Evolutionary conservation across 2,329 filamentous ascomycete species (phyloP), one percentile per base, ranked within the genome.

Genomic region (Onygena corvina): DNA sequence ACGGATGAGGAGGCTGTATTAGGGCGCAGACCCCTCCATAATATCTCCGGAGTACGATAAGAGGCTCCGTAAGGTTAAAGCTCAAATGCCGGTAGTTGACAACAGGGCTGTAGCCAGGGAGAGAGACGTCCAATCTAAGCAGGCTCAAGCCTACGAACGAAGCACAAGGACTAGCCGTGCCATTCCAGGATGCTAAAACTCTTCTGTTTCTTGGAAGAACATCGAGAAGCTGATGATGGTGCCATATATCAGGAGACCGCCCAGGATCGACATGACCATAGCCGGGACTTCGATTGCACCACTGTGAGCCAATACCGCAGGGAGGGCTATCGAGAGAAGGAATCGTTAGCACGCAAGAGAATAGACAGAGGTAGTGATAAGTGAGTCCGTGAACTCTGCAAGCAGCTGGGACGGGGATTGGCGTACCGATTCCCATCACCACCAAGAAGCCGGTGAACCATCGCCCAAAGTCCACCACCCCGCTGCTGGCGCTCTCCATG

Each of bases 171-270:
- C 14, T 5, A 46, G 14, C n/a, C 16, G 30, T 16, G 12, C 5
- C 12, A 46, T 20, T 11, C 18, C 8, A 25, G n/a, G 2, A 46
- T 9, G 25, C 23, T 46, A 46, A 67, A 96, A 98, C 60, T 96
- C 92, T 64, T 94, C 85, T 66, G 96, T 88, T 69, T 96, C 89
- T 65, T 90, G 84, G 75, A 98, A 98, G 73, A 96, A 98, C 81
- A 95, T 85, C 57, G 85, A 83, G 68, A 98, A 98, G 71, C 85
- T 92, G 70, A 98, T 93, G 64, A 98, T 95, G 45, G 92, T 98
- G 50, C 87, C 86, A 70, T 98, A 98, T 65, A 98, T 98, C 64
- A 98, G 72, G 52, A 95, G 73, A 47, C 92, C 92, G 23, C 92
- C 92, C 47, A 90, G 71, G 59, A 98, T 84, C 47, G 86, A 93